Base-by-base conservation (phyloP, 2,329 filamentous ascomycete genomes). In the Podosphaera fusca region DNA sequence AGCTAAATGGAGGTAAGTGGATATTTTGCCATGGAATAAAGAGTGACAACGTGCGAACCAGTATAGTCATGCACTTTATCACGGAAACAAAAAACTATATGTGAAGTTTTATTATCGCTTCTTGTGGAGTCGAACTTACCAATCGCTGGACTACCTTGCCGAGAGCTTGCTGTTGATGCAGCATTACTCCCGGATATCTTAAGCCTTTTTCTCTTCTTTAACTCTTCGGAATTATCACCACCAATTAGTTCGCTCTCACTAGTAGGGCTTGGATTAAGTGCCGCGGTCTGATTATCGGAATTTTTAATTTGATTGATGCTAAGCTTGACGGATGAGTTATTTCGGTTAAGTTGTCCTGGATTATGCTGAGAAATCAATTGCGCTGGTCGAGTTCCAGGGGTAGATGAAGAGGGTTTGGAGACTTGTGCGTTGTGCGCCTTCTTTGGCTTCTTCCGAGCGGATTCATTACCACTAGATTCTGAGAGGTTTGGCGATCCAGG, bases 391-490 rank as follows among this genome's bases (percentile, higher is more conserved):
- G 64, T 64, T 55, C 70, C 70, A 30, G 76, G 72, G 50, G 75
- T 72, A 29, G 78, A 76, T 59, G 78, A 80, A 56, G 72, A 72
- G 1, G 73, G 67, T 12, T 72, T 66, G 33, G 21, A 10, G 5
- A 34, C n/a, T 38, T 53, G 51, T 29, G 51, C 21, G 1, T 70
- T 69, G 60, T 79, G 76, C 67, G 84, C 84, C 71, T 83, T 85
- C 66, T 84, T 79, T 67, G 77, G 79, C 72, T 86, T 87, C 71
- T 92, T 88, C 62, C 84, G 83, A 31, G 82, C 80, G 0, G 86
- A 90, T 68, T 96, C 90, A 63, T 89, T 94, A 56, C 87, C 90
- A 67, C 87, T 94, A 8, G 87, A 87, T 67, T 96, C 90, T 0
- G 67, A 95, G 36, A 85, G 75, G 61, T 89, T 84, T 2, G 89